Evolutionary conservation across 208 protist genomes (phyloP), one percentile per base, ranked within the genome.

Genomic region (Leishmania mexicana): DNA sequence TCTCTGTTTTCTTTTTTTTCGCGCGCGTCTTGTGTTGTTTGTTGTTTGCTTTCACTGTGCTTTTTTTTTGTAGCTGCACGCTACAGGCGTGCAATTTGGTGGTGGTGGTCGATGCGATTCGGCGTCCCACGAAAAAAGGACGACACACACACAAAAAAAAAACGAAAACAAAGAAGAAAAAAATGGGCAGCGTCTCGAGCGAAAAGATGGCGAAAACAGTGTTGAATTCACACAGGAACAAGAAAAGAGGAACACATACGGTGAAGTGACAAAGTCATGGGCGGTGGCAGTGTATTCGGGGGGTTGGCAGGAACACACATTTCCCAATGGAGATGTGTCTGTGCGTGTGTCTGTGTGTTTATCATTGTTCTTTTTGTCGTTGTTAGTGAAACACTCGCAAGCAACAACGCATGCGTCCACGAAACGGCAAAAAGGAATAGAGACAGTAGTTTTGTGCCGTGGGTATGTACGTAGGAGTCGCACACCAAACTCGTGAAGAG

Each of bases 401-500:
- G 15, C 42, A n/a, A 35, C 40, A 73, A 35, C 68, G 21, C 10
- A 73, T 47, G 68, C 21, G 6, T 73, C 10, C 24, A 17, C 21
- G 1, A 45, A 28, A 24, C 49, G 65, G 21, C 65, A n/a, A 71
- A 28, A 71, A 28, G 11, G 40, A 47, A 71, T 40, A 24, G 65
- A 49, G 31, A 19, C 65, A 71, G 65, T 40, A 68, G 31, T 68
- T 31, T 68, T 31, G 15, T 68, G 11, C 21, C 3, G 38, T 24
- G 65, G 38, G 38, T 45, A 24, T 71, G 38, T 47, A 45, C 15
- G 28, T 24, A 21, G 65, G 65, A 38, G 35, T 73, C 68, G 40
- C 21, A 73, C 5, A 53, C 21, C 68, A 73, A 47, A 73, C 28
- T 73, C 68, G 42, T 73, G 68, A 73, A 73, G 68, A 73, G 38